Evolutionary conservation across 306 rosid species (phyloP).

Genomic region (Acacia acuminata): DNA sequence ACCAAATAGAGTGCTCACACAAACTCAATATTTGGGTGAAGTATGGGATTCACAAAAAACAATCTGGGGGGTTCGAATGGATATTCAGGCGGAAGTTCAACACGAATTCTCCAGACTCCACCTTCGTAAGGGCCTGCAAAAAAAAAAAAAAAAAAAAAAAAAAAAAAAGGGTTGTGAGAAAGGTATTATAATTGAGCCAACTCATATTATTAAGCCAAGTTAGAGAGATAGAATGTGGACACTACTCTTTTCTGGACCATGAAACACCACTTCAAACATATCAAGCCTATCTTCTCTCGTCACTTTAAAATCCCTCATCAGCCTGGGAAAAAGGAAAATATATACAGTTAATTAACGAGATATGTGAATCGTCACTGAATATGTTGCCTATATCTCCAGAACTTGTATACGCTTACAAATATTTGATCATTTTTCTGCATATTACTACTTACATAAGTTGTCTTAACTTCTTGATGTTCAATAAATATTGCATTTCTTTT

Average conservation of each 20-base stretch:
- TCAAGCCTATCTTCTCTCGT: background rate
- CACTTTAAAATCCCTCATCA: background rate
- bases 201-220: background rate
- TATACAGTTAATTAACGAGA: background rate
- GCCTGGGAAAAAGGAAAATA: background rate
- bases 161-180: too few relatives aligned
- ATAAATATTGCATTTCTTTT: too few relatives aligned
- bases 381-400: too few relatives aligned
- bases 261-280: background rate
- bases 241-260: background rate
- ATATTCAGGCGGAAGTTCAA: slow-evolving; percentile 63
- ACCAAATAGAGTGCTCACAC: slow-evolving; percentile 48
- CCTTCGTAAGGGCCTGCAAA: slow-evolving; percentile 39
- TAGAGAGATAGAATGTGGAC: background rate
- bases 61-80: slow-evolving; percentile 69
- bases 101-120: slow-evolving; percentile 68
- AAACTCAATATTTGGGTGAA: slow-evolving; percentile 87
- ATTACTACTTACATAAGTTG: too few relatives aligned
- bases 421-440: too few relatives aligned
- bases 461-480: too few relatives aligned
- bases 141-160: too few relatives aligned
- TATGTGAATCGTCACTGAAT: too few relatives aligned
- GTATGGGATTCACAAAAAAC: slow-evolving; percentile 58
- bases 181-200: background rate
- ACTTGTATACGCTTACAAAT: too few relatives aligned